Percentiles rank a stretch among this genome's conserved stretches.
Conservation (phyloP, 257 asterid species). For the Ligustrum vulgare region DNA sequence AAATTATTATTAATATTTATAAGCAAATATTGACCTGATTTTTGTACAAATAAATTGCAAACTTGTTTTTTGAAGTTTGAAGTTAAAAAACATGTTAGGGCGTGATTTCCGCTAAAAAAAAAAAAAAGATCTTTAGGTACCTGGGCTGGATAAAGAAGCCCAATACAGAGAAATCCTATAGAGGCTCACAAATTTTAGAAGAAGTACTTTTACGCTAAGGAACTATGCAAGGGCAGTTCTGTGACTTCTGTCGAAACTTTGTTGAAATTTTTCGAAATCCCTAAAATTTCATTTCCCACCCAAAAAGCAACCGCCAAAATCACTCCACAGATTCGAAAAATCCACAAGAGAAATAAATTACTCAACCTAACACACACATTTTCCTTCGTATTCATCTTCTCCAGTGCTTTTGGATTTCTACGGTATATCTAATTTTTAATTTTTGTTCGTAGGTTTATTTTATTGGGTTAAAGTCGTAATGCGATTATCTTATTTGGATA, state of each 20-base stretch:
- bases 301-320: constrained; percentile 56
- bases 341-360: constrained; percentile 35
- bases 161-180: background rate
- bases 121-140: too few species aligned
- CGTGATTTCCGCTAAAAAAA: too few species aligned
- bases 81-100: too few species aligned
- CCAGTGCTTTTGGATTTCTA: constrained; percentile 8
- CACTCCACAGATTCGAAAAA: constrained; percentile 39
- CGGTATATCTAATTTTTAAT: constrained; percentile 22
- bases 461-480: background rate
- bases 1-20: too few species aligned
- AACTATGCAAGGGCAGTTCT: background rate
- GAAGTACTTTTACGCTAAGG: background rate
- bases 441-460: background rate
- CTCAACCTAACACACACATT: background rate
- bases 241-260: constrained; percentile 11
- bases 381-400: background rate
- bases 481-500: background rate
- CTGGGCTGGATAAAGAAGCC: background rate
- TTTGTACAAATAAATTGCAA: too few species aligned
- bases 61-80: too few species aligned
- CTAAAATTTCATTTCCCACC: constrained; percentile 37
- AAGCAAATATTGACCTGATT: too few species aligned
- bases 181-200: background rate
- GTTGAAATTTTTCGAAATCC: constrained; percentile 28